These are phyloP conservation scores for Mycena galopus DNA, from an alignment of 768 basidiomycete genomes.

Conservation along the genomic window DNA sequence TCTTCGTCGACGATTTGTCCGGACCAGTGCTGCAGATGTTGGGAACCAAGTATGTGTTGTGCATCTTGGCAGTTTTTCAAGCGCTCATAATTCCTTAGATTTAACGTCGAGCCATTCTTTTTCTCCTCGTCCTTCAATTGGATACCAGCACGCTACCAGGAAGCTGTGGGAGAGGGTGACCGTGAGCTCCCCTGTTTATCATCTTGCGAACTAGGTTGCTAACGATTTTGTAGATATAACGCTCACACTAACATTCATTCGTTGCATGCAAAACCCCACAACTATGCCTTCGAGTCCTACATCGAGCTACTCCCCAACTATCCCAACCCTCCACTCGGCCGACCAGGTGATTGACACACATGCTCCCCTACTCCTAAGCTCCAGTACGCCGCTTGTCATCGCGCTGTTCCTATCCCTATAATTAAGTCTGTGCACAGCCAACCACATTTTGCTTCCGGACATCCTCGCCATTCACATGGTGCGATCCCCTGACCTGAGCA, in stretches of 20 bases:
- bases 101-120: slow-evolving; percentile 73
- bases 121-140: slow-evolving; percentile 72
- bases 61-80: not conserved
- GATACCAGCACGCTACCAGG: slow-evolving; percentile 72
- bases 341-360: slow-evolving; percentile 66
- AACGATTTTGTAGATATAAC: slow-evolving; percentile 63
- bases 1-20: slow-evolving; percentile 66
- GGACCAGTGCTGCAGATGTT: slow-evolving; percentile 64
- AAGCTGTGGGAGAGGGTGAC: slow-evolving; percentile 54
- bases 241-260: slow-evolving; percentile 65
- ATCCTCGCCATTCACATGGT: slow-evolving; percentile 69
- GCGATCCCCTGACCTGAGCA: slow-evolving; percentile 52
- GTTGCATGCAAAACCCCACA: slow-evolving; percentile 50
- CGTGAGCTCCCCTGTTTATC: slow-evolving; percentile 44
- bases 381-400: slow-evolving; percentile 44
- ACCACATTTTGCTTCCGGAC: slow-evolving; percentile 56
- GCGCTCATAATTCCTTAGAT: slow-evolving; percentile 44
- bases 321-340: slow-evolving; percentile 28
- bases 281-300: slow-evolving; percentile 39
- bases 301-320: slow-evolving; percentile 31
- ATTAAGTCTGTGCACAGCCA: slow-evolving; percentile 37
- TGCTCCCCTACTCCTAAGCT: slow-evolving; percentile 56
- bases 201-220: not conserved
- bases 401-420: not conserved
- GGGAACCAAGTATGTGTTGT: not conserved